Percentiles rank a stretch among this genome's conserved stretches.
phyloP scores from a whole-genome alignment of 75 land plant species.

The Adiantum capillusveneris region DNA sequence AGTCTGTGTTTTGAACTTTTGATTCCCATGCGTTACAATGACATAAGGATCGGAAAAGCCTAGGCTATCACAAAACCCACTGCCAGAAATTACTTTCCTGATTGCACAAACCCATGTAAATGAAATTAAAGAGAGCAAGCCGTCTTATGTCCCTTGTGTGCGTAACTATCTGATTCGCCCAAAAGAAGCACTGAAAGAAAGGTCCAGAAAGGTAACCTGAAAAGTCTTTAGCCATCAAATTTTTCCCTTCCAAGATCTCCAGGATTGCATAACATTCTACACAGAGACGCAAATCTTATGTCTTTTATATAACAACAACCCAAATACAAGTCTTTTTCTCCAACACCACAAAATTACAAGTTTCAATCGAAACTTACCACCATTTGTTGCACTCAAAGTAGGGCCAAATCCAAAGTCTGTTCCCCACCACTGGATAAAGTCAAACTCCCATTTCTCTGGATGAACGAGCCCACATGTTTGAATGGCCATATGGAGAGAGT shows the following conservation, averaged over 20 bases:
- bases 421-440: slow-evolving; percentile 18
- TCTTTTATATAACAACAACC: too few species aligned
- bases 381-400: background rate
- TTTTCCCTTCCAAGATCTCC: slow-evolving; percentile 24
- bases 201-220: slow-evolving; percentile 8
- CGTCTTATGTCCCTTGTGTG: too few species aligned
- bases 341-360: too few species aligned
- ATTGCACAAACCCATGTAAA: background rate
- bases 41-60: slow-evolving; percentile 31
- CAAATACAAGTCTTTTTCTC: too few species aligned
- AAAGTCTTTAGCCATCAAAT: slow-evolving; percentile 21
- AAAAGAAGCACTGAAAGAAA: too few species aligned
- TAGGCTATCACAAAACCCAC: background rate
- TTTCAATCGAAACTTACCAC: too few species aligned
- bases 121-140: too few species aligned
- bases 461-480: slow-evolving; percentile 22
- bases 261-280: slow-evolving; percentile 19
- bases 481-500: slow-evolving; percentile 18
- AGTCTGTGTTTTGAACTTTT: slow-evolving; percentile 16
- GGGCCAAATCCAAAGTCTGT: slow-evolving; percentile 12
- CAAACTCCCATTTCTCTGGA: slow-evolving; percentile 15
- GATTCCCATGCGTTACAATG: slow-evolving; percentile 11
- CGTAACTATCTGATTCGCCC: too few species aligned
- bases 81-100: background rate
- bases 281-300: too few species aligned